Evolutionary conservation across 352 stramenopile genomes (phyloP).

Genomic region (Phytophthora niederhauseri): DNA sequence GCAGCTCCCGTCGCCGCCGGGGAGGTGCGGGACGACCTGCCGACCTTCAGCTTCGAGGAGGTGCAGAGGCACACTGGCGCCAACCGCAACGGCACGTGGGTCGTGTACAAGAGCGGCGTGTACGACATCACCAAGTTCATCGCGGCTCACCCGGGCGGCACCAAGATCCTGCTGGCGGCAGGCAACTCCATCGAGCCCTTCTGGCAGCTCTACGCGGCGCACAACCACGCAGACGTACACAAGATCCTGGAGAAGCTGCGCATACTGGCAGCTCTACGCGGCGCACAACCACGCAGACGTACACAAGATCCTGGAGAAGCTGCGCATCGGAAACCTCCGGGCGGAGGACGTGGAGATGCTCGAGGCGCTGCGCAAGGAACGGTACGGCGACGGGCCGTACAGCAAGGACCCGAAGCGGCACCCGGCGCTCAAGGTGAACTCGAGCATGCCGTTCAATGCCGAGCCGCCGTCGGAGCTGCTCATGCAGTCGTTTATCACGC

Average conservation of each 20-base stretch:
- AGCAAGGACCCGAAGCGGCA: constrained; percentile 91
- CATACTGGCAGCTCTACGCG: constrained; percentile 97
- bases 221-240: constrained; percentile 94
- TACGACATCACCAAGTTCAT: constrained; percentile 99
- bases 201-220: constrained; percentile 97
- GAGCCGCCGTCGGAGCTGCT: constrained; percentile 94
- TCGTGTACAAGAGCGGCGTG: constrained; percentile 94
- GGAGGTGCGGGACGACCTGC: constrained; percentile 46
- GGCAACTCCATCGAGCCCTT: constrained; percentile 92
- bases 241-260: constrained; percentile 92
- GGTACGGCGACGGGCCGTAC: constrained; percentile 93
- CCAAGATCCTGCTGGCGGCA: constrained; percentile 90
- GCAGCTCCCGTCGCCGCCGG: constrained; percentile 31
- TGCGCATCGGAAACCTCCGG: constrained; percentile 92
- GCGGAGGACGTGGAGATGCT: constrained; percentile 89
- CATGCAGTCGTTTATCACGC: constrained; percentile 95
- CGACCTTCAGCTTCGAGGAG: constrained; percentile 71
- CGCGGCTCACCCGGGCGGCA: constrained; percentile 91
- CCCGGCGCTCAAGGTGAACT: constrained; percentile 92
- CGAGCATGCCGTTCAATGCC: constrained; percentile 95
- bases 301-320: constrained; percentile 90
- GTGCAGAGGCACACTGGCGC: constrained; percentile 76
- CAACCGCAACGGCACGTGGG: constrained; percentile 88
- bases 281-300: constrained; percentile 96
- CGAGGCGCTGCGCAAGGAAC: constrained; percentile 80